Evolutionary conservation across 768 basidiomycete species (phyloP), one percentile per base, ranked within the genome.

Genomic region (Mycena galopus): DNA sequence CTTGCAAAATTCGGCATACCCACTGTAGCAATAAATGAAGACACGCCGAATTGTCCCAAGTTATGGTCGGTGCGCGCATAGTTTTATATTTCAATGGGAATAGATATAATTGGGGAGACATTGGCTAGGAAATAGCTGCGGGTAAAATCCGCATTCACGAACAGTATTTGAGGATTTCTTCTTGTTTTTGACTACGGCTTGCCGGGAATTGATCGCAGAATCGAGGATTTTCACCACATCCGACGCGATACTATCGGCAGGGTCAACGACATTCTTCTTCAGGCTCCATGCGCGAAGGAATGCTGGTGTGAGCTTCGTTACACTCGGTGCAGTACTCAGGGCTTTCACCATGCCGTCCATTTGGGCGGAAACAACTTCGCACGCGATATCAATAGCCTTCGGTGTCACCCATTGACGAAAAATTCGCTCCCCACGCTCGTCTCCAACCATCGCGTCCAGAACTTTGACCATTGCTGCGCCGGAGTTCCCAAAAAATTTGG

Each of bases 251-350:
- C 4, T 19, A 0, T 62, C 10, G 2, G 67, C 67, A 2, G 67
- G 67, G 2, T 19, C 2, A 21, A 23, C 60, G 0, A 69, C 60
- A 21, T 23, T 62, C 3, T 62, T 8, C 1, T 68, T n/a, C 1
- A 69, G 39, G n/a, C 14, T 62, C 67, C 67, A 69, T 0, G 50
- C 27, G 4, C 67, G 67, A 2, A 69, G 30, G 25, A 62, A 61
- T 44, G 29, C 14, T 0, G 60, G 67, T 8, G 59, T 56, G 1
- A 69, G 21, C 25, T 42, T 2, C 1, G 0, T 56, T 3, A 61
- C 10, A 21, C 60, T 69, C 2, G 33, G 9, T 5, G 33, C 50
- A 1, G 50, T 55, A 23, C 59, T 62, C 33, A 69, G 21, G 4
- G 51, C 50, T n/a, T 55, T 61, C 8, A 62, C 60, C 51, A 69